Percentiles rank a stretch among this genome's conserved stretches.
Conservation (phyloP, 2,329 filamentous ascomycete species). For the Botrytis elliptica region DNA sequence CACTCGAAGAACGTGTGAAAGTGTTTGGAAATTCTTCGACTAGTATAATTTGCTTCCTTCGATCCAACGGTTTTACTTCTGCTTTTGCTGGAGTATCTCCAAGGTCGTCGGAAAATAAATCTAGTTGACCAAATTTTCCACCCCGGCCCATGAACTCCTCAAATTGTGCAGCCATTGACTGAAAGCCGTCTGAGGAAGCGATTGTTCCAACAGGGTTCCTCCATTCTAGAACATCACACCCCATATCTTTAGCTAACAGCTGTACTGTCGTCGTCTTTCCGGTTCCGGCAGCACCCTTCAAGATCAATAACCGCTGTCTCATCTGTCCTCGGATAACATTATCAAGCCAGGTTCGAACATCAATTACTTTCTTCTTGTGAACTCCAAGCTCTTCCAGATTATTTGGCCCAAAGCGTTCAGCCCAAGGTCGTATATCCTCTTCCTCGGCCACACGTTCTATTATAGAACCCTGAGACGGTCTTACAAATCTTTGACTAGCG, state of each 20-base stretch:
- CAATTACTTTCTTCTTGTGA: conserved; percentile 88
- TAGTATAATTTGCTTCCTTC: conserved; percentile 59
- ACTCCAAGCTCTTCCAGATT: conserved; percentile 84
- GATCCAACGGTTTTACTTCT: conserved; percentile 35
- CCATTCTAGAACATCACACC: conserved; percentile 82
- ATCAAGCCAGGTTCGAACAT: conserved; percentile 81
- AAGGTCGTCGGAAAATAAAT: conserved; percentile 41
- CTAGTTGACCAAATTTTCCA: conserved; percentile 74
- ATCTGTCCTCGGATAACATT: conserved; percentile 65
- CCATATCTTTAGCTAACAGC: conserved; percentile 74
- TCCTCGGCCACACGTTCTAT: conserved; percentile 33
- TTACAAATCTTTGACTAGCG: conserved; percentile 53
- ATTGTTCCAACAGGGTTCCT: conserved; percentile 70
- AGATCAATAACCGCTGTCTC: conserved; percentile 71
- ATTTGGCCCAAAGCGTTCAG: conserved; percentile 74
- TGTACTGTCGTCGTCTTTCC: conserved; percentile 89
- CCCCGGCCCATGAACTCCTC: conserved; percentile 86
- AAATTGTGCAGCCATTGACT: conserved; percentile 77
- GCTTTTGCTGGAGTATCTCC: conserved; percentile 35
- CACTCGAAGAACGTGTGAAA: conserved; percentile 62
- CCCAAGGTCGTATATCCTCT: conserved; percentile 74
- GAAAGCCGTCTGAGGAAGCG: conserved; percentile 58
- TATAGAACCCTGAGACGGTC: conserved; percentile 41
- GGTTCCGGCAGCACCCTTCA: conserved; percentile 88
- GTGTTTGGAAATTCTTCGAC: conserved; percentile 83